Percentiles rank a stretch among this genome's conserved stretches.
These are phyloP conservation scores for Ustilago xerochloae DNA, from an alignment of 1,284 basidiomycete species.

Conservation along the genomic window DNA sequence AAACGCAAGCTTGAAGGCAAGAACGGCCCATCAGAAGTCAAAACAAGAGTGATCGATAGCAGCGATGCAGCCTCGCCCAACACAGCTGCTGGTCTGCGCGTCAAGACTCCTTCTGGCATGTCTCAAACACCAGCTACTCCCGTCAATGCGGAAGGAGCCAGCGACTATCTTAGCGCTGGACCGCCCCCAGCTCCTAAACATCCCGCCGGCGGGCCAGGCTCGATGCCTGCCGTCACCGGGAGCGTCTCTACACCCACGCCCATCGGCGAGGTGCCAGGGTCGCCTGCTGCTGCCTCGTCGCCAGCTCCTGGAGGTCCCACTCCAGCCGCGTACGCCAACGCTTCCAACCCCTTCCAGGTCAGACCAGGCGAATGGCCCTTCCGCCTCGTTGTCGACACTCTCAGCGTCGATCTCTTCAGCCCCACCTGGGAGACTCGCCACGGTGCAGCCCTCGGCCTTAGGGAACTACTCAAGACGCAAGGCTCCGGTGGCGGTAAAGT, in stretches of 20 bases:
- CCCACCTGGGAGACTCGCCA: slow-evolving; percentile 93
- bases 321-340: slow-evolving; percentile 38
- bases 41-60: slow-evolving; percentile 69
- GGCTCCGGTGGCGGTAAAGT: slow-evolving; percentile 82
- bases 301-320: slow-evolving; percentile 26
- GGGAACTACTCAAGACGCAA: slow-evolving; percentile 87
- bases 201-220: slow-evolving; percentile 43
- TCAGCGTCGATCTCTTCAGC: slow-evolving; percentile 85
- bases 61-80: slow-evolving; percentile 60
- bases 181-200: slow-evolving; percentile 39
- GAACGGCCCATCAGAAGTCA: slow-evolving; percentile 29
- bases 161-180: slow-evolving; percentile 32
- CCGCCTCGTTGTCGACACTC: slow-evolving; percentile 82
- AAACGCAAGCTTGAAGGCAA: slow-evolving; percentile 87
- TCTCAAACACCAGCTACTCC: slow-evolving; percentile 34
- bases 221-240: slow-evolving; percentile 34
- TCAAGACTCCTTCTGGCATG: slow-evolving; percentile 41
- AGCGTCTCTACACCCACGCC: slow-evolving; percentile 42
- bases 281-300: slow-evolving; percentile 31
- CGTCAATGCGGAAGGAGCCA: slow-evolving; percentile 12
- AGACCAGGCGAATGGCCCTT: slow-evolving; percentile 84
- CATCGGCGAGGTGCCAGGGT: slow-evolving; percentile 29
- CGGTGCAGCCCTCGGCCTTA: slow-evolving; percentile 89
- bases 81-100: slow-evolving; percentile 20
- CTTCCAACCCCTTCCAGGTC: slow-evolving; percentile 54